Conservation (phyloP, 768 basidiomycete species). For the Tulasnella sp. region DNA sequence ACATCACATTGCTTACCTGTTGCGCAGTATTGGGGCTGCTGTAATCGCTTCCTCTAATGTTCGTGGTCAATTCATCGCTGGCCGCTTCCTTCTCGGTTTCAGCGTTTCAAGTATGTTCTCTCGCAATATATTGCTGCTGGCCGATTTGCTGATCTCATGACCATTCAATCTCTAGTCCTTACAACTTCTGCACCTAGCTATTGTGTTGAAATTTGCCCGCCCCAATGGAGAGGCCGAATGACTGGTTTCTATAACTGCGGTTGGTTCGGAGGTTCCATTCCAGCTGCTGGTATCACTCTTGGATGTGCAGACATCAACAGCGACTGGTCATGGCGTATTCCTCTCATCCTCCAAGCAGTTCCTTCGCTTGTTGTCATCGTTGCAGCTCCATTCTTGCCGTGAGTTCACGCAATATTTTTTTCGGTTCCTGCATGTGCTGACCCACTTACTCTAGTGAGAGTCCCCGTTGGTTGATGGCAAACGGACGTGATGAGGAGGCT, state of each 20-base stretch:
- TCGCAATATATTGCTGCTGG: no score
- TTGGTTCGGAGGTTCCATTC: conserved; percentile 18
- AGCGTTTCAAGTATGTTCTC: conserved; percentile 29
- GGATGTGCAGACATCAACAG: conserved; percentile 24
- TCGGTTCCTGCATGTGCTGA: background rate
- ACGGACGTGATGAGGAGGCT: conserved; percentile 38
- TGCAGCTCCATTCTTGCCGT: conserved; percentile 25
- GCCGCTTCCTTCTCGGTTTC: conserved; percentile 39
- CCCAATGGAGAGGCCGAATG: conserved; percentile 42
- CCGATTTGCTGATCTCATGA: background rate
- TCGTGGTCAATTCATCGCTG: conserved; percentile 37
- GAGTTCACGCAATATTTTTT: background rate
- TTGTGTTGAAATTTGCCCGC: conserved; percentile 46
- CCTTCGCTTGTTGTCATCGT: conserved; percentile 30
- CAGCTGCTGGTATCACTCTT: conserved; percentile 19
- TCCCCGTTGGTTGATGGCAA: conserved; percentile 42
- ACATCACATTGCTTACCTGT: background rate
- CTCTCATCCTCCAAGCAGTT: conserved; percentile 40
- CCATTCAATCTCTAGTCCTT: conserved; percentile 18
- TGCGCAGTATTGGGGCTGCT: conserved; percentile 29
- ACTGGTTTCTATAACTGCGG: conserved; percentile 35
- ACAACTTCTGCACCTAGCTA: conserved; percentile 30
- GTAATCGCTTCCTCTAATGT: conserved; percentile 35
- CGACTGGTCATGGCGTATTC: conserved; percentile 40
- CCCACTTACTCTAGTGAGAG: conserved; percentile 25